phyloP scores from a whole-genome alignment of 331 rosid genomes.

The Phaseolus coccineus region DNA sequence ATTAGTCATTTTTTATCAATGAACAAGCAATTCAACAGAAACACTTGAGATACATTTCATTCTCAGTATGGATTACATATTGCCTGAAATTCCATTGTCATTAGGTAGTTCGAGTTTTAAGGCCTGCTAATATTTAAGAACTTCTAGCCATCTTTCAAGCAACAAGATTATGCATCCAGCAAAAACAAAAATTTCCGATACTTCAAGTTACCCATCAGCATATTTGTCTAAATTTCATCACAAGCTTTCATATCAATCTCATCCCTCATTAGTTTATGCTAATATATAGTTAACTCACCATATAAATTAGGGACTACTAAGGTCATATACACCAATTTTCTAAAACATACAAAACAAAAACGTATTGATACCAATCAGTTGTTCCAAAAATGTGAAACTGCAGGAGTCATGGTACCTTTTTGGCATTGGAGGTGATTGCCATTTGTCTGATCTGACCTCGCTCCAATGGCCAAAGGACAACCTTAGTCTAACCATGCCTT shows the following conservation, averaged over 20 bases:
- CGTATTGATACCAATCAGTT: not conserved
- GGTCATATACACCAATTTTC: not conserved
- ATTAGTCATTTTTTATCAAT: not conserved
- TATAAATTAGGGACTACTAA: too few relatives aligned
- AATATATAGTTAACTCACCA: not conserved
- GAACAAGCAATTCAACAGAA: not conserved
- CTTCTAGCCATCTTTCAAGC: not conserved
- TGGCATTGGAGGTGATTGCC: not conserved
- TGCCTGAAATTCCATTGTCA: not conserved
- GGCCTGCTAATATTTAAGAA: not conserved
- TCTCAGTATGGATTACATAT: not conserved
- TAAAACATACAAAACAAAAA: too few relatives aligned
- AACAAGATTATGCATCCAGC: not conserved
- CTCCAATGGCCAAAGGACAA: not conserved
- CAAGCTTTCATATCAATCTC: too few relatives aligned
- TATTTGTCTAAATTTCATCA: too few relatives aligned
- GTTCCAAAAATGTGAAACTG: too few relatives aligned
- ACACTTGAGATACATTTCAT: not conserved
- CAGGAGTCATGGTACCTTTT: not conserved
- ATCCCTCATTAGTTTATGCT: too few relatives aligned
- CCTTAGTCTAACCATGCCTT: not conserved
- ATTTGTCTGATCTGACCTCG: not conserved
- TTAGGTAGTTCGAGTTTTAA: not conserved
- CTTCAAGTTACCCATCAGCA: too few relatives aligned
- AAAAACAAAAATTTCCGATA: not conserved